Base-by-base conservation (phyloP, 805 yeast species). In the Candida insectorum region DNA sequence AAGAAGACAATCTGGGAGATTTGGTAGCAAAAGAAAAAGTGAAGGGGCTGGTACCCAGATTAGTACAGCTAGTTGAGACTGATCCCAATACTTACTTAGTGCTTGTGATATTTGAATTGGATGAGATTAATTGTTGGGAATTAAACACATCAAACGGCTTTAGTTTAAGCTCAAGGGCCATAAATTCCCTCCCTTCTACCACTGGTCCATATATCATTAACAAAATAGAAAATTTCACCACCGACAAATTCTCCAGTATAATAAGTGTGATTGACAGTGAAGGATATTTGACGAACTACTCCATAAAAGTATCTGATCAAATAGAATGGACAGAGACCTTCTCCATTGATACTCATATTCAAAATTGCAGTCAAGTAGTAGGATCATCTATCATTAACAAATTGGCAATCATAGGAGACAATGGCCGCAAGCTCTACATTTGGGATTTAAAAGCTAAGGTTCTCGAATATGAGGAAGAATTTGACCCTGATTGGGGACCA, bases 381-480 rank as follows among this genome's bases (percentile, higher is more conserved):
- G 94, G 89, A 0, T 84, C 96, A 0, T 79, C 93, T 0, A 43
- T 56, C 2, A 74, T 81, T 7, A 75, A 78, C 31, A 86, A 85
- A 45, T 58, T 87, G 27, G 95, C 94, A 2, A 68, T 87, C 21
- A 80, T 83, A n/a, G 81, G 76, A 52, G 65, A 65, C 12, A 37
- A 62, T 1, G 74, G 76, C 4, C 58, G 58, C 25, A 60, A 62
- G 24, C 55, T 91, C 26, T 64, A 81, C 0, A 75, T 89, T n/a
- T 91, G 96, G 95, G 95, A 88, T 54, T 63, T 81, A 23, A 70
- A 69, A 28, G 66, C 80, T 19, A 75, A 80, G 4, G 77, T 84
- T 1, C 57, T 85, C 33, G 95, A 85, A 51, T 83, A 75, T 45
- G 66, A 64, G 27, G 78, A 76, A 43, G 36, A 41, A 2, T 73